Conservation (phyloP, 768 basidiomycete genomes). For the Asterophora parasitica region DNA sequence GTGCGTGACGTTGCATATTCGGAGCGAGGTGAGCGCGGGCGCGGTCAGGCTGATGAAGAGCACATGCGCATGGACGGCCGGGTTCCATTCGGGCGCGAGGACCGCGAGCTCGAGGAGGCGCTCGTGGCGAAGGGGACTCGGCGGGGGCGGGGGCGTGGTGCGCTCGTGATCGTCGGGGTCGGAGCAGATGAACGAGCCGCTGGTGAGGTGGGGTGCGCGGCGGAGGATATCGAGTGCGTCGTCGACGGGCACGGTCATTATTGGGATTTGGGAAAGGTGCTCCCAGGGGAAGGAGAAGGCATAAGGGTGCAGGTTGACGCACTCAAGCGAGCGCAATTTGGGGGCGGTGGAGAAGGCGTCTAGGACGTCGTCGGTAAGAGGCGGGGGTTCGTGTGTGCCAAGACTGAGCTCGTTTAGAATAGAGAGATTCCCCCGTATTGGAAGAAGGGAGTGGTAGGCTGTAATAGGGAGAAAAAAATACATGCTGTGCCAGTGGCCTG, state of each 20-base stretch:
- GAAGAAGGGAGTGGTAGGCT: constrained; percentile 15
- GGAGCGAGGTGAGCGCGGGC: constrained; percentile 31
- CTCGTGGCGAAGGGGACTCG: constrained; percentile 22
- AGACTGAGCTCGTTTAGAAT: constrained; percentile 18
- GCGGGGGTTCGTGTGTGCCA: constrained; percentile 13
- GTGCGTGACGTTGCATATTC: constrained; percentile 34
- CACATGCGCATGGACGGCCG: constrained; percentile 28
- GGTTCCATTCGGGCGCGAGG: constrained; percentile 32
- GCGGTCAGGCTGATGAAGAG: constrained; percentile 32
- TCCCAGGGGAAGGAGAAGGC: constrained; percentile 19
- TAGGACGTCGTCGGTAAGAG: constrained; percentile 4
- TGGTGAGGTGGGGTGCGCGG: constrained; percentile 14
- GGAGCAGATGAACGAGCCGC: constrained; percentile 16
- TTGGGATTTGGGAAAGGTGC: constrained; percentile 18
- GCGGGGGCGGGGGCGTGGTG: background rate
- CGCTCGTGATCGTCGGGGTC: constrained; percentile 5
- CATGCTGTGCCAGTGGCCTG: constrained; percentile 18
- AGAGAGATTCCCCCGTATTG: constrained; percentile 19
- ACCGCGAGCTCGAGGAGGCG: constrained; percentile 31
- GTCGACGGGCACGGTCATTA: constrained; percentile 11
- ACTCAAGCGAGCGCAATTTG: constrained; percentile 18
- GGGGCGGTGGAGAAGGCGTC: constrained; percentile 18
- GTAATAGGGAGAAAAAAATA: constrained; percentile 19
- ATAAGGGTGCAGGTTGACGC: constrained; percentile 20
- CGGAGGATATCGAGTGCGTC: constrained; percentile 18